These are phyloP conservation scores for Penicillium janthinellum DNA, from an alignment of 2,329 filamentous ascomycete genomes.

Conservation along the genomic window DNA sequence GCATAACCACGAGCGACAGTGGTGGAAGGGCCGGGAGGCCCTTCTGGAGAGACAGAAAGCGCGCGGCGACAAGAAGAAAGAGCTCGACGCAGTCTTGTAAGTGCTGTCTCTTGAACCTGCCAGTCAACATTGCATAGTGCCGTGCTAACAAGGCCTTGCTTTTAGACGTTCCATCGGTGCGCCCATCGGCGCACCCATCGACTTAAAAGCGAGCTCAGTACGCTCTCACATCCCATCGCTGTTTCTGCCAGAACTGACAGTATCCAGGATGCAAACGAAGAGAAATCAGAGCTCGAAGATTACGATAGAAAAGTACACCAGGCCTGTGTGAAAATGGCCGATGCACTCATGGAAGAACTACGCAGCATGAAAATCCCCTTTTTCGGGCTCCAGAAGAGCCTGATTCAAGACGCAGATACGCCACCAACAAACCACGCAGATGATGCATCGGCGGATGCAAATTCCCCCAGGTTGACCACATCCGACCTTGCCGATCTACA, in stretches of 20 bases:
- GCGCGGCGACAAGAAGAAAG: conserved; percentile 55
- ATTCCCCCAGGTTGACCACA: conserved; percentile 37
- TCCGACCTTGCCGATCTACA: conserved; percentile 49
- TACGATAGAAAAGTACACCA: conserved; percentile 66
- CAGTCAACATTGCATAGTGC: neutral
- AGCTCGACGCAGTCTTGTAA: conserved; percentile 58
- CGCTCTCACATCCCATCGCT: conserved; percentile 4
- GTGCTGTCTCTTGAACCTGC: conserved; percentile 22
- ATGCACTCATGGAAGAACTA: conserved; percentile 58
- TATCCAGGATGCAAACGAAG: conserved; percentile 47
- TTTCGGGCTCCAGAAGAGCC: conserved; percentile 54
- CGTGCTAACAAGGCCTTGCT: neutral
- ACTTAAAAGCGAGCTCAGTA: conserved; percentile 37
- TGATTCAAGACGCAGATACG: conserved; percentile 37
- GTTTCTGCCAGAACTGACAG: neutral
- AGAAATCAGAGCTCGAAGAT: conserved; percentile 56
- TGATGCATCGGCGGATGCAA: neutral
- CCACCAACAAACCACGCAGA: neutral
- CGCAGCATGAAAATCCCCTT: conserved; percentile 63
- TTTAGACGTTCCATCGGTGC: conserved; percentile 44
- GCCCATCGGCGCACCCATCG: conserved; percentile 41
- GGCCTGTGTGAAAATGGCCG: conserved; percentile 61
- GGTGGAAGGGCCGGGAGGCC: conserved; percentile 57
- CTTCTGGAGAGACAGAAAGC: conserved; percentile 55
- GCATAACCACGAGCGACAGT: conserved; percentile 63